A percentile compares a stretch with the other conserved stretches of the same genome.
Evolutionary conservation across 805 yeast species (phyloP).

Genomic region (Candida krabiensis): DNA sequence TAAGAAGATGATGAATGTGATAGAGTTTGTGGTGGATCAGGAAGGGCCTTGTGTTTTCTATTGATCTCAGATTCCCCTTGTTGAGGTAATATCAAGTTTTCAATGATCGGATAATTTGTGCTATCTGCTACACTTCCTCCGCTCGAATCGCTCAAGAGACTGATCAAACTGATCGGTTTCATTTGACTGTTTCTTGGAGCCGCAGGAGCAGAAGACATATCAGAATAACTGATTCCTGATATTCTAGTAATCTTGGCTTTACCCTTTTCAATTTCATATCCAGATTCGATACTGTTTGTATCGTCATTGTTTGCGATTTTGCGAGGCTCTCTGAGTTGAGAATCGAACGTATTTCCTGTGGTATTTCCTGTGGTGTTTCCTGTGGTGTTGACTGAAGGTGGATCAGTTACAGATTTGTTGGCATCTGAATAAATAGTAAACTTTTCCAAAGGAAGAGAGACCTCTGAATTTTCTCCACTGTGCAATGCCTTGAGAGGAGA

Average conservation of each 20-base stretch:
- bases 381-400: conserved; percentile 1
- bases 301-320: not conserved
- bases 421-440: conserved; percentile 17
- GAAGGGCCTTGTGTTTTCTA: not conserved
- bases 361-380: conserved; percentile 1
- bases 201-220: conserved; percentile 1
- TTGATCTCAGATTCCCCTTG: not conserved
- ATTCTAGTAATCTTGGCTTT: conserved; percentile 1
- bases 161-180: not conserved
- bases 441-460: conserved; percentile 1
- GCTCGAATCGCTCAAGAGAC: not conserved
- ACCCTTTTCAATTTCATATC: conserved; percentile 2
- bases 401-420: not conserved
- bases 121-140: not conserved
- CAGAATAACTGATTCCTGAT: conserved; percentile 7
- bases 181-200: not conserved
- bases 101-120: not conserved
- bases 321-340: too few species aligned
- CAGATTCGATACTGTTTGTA: not conserved
- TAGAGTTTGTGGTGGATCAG: not conserved
- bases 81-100: not conserved
- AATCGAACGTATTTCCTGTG: not conserved
- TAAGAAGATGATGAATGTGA: conserved; percentile 7
- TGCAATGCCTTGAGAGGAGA: conserved; percentile 3
- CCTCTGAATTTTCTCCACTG: conserved; percentile 2